Evolutionary conservation across 2,329 filamentous ascomycete species (phyloP).

Genomic region (Ophiosphaerella herpotricha): DNA sequence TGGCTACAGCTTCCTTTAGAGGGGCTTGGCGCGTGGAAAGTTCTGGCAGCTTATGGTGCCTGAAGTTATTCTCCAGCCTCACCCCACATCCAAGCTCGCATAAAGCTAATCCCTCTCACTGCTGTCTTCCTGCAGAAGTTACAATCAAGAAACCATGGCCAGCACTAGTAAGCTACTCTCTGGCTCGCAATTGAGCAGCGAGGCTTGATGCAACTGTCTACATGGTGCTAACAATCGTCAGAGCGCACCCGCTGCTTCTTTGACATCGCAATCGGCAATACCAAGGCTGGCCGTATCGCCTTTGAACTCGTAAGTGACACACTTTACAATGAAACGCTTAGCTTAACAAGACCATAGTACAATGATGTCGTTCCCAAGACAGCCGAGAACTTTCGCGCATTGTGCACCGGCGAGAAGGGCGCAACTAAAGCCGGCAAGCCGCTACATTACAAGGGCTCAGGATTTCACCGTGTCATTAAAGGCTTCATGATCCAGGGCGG

Average conservation of each 20-base stretch:
- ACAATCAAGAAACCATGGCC: constrained; percentile 28
- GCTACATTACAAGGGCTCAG: constrained; percentile 88
- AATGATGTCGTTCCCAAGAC: constrained; percentile 80
- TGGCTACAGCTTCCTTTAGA: constrained; percentile 9
- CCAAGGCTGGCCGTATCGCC: constrained; percentile 74
- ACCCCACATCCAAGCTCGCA: constrained; percentile 9
- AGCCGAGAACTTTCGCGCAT: constrained; percentile 90
- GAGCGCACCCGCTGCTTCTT: constrained; percentile 86
- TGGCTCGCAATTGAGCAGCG: background rate
- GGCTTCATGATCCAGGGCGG: constrained; percentile 98
- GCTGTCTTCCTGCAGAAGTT: background rate
- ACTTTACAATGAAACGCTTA: background rate
- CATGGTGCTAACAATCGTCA: constrained; percentile 28
- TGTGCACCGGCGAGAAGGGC: constrained; percentile 96
- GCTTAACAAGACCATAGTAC: constrained; percentile 34
- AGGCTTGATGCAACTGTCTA: background rate
- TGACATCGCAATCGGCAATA: constrained; percentile 81
- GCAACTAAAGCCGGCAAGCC: constrained; percentile 78
- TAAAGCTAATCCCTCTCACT: background rate
- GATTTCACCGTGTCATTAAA: constrained; percentile 97
- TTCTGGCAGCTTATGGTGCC: constrained; percentile 36
- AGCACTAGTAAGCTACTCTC: constrained; percentile 24
- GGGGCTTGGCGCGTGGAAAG: constrained; percentile 39
- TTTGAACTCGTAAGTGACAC: constrained; percentile 74
- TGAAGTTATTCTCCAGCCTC: constrained; percentile 27